These are phyloP conservation scores for Raffaelea ambrosiae DNA, from an alignment of 2,329 filamentous ascomycete species.

Conservation along the genomic window DNA sequence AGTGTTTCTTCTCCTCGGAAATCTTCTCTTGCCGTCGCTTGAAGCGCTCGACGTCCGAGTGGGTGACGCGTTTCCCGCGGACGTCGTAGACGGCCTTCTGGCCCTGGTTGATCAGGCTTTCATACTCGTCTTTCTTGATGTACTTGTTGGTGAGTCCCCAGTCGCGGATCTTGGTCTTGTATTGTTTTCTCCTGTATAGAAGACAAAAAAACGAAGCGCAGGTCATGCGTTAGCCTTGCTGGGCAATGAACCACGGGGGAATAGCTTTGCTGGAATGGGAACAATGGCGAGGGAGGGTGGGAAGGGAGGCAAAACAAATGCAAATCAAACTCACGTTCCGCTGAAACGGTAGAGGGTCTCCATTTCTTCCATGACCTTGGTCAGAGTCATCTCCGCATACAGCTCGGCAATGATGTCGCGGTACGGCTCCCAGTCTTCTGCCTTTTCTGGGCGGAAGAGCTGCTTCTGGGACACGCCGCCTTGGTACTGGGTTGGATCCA, in stretches of 20 bases:
- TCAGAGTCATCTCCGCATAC: conserved; percentile 25
- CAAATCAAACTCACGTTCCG: conserved; percentile 18
- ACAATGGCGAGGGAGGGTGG: not conserved
- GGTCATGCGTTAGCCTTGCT: too few relatives aligned
- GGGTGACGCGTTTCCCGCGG: conserved; percentile 13
- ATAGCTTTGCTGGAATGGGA: not conserved
- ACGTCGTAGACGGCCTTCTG: conserved; percentile 18
- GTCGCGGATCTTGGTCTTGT: conserved; percentile 24
- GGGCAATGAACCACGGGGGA: not conserved
- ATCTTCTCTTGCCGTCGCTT: conserved; percentile 9
- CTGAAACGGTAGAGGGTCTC: conserved; percentile 19
- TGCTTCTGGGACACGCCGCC: not conserved
- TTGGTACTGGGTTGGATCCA: not conserved
- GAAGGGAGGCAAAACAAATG: not conserved
- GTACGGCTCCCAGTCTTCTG: conserved; percentile 24
- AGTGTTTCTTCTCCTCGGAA: not conserved
- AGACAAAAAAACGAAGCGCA: too few relatives aligned
- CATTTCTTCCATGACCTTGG: conserved; percentile 28
- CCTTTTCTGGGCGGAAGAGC: conserved; percentile 15
- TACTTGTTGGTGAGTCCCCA: conserved; percentile 26
- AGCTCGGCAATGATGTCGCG: conserved; percentile 18
- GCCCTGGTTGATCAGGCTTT: conserved; percentile 21
- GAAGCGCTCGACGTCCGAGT: conserved; percentile 9
- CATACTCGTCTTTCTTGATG: conserved; percentile 22
- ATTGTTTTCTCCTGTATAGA: conserved; percentile 19